These are phyloP conservation scores for Balansia obtecta DNA, from an alignment of 2,329 filamentous ascomycete species.

Conservation along the genomic window DNA sequence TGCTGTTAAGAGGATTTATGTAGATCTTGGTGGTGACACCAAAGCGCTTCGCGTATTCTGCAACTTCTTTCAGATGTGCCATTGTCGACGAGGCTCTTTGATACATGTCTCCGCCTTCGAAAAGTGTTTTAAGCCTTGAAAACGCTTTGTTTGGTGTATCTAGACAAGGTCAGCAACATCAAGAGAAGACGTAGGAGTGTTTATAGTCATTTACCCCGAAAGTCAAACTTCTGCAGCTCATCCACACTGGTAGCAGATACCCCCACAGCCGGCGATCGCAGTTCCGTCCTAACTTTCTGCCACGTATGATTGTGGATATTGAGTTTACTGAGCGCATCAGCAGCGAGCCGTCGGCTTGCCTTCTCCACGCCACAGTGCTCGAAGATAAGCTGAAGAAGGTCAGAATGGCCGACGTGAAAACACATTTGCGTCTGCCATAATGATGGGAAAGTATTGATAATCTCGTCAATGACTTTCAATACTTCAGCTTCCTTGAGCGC, in stretches of 20 bases:
- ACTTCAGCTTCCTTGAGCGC: conserved; percentile 87
- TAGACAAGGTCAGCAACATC: conserved; percentile 16
- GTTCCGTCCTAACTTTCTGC: conserved; percentile 69
- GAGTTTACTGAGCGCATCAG: conserved; percentile 75
- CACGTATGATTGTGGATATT: conserved; percentile 73
- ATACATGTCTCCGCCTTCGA: conserved; percentile 52
- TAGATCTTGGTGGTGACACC: conserved; percentile 68
- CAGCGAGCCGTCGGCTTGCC: conserved; percentile 56
- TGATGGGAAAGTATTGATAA: conserved; percentile 68
- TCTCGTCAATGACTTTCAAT: conserved; percentile 88
- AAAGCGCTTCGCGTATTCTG: conserved; percentile 64
- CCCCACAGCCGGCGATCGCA: conserved; percentile 70
- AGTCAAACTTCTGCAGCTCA: conserved; percentile 83
- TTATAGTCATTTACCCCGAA: conserved; percentile 45
- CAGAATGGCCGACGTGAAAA: conserved; percentile 82
- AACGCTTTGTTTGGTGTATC: conserved; percentile 46
- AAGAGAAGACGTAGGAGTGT: background rate
- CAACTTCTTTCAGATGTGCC: conserved; percentile 67
- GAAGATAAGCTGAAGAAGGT: conserved; percentile 77
- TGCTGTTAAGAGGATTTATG: conserved; percentile 71
- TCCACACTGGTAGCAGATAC: conserved; percentile 83
- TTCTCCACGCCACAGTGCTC: conserved; percentile 73
- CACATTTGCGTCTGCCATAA: conserved; percentile 64
- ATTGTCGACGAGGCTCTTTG: conserved; percentile 66
- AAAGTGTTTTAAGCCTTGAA: conserved; percentile 43